Evolutionary conservation across 805 yeast genomes (phyloP), one percentile per base, ranked within the genome.

Genomic region (Sugiyamaella lignohabitans): DNA sequence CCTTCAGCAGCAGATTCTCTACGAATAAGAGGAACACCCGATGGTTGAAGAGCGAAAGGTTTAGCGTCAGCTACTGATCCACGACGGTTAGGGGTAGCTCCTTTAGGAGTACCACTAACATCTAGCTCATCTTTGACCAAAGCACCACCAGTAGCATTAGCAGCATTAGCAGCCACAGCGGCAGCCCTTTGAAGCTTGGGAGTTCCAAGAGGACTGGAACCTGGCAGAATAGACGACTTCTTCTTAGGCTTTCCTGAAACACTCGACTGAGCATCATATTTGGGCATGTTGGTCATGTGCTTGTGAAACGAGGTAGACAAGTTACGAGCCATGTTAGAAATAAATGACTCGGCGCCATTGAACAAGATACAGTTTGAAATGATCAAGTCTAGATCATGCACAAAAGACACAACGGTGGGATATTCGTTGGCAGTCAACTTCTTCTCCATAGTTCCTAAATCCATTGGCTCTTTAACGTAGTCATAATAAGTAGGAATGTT

Each of bases 401-500:
- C 76, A 37, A 89, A 76, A 53, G 80, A 80, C 53, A 75, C 75
- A 8, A 88, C 81, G 3, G 75, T 72, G 53, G 75, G 83, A 65
- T 89, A 93, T 1, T 87, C 89, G 59, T 80, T 78, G 5, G 65
- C 78, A 36, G 62, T 71, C 35, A 89, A 67, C 65, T 89, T 91
- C 57, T 76, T 78, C 66, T 93, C 98, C 54, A 93, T 85, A 1
- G 97, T 87, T 2, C 89, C 76, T 29, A 93, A 70, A 64, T 91
- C 98, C 97, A 93, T 93, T 35, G 98, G 98, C 58, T 82, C 73
- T 53, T 77, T 74, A 58, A 93, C 80, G 59, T 78, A 80, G 58
- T 87, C 88, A 64, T 82, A 87, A 64, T 93, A 93, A 53, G 84
- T 79, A 2, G 98, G 98, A 47, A 93, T 85, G 59, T 89, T 87